Evolutionary conservation across 2,329 filamentous ascomycete species (phyloP).

Genomic region (Cladosporium sp.): DNA sequence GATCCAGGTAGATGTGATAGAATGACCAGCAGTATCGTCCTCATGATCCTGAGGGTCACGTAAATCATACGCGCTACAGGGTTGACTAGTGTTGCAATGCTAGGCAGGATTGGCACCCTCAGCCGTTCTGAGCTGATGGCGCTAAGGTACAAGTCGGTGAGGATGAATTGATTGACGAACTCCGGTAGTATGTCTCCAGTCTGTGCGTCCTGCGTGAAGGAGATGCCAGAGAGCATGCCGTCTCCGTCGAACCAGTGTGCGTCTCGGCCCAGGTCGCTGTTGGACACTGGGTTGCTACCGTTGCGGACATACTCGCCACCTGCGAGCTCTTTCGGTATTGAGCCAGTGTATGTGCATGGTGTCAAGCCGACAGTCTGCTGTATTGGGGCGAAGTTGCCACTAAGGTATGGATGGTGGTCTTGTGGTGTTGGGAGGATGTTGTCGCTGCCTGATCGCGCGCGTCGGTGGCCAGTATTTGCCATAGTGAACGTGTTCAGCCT

Average conservation of each 20-base stretch:
- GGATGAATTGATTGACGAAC: conserved; percentile 66
- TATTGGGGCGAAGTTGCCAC: conserved; percentile 67
- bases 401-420: conserved; percentile 46
- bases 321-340: conserved; percentile 60
- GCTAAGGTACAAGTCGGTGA: conserved; percentile 63
- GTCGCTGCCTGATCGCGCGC: conserved; percentile 27
- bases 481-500: not conserved
- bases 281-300: conserved; percentile 63
- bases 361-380: conserved; percentile 53
- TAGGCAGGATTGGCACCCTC: conserved; percentile 58
- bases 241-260: conserved; percentile 74
- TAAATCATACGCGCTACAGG: conserved; percentile 51
- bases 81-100: conserved; percentile 62
- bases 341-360: conserved; percentile 54
- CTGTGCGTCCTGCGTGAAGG: conserved; percentile 48
- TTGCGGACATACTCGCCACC: conserved; percentile 71
- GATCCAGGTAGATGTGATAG: conserved; percentile 56
- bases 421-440: conserved; percentile 29
- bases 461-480: conserved; percentile 25
- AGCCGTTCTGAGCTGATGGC: conserved; percentile 46
- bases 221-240: conserved; percentile 67
- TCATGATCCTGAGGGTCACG: conserved; percentile 50
- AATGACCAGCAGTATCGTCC: conserved; percentile 55
- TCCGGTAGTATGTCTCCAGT: conserved; percentile 49
- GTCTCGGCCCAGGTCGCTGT: conserved; percentile 57